A percentile compares a stretch with the other conserved stretches of the same genome.
These are phyloP conservation scores for Lactuca saligna DNA, from an alignment of 129 eudicot species.

Conservation along the genomic window DNA sequence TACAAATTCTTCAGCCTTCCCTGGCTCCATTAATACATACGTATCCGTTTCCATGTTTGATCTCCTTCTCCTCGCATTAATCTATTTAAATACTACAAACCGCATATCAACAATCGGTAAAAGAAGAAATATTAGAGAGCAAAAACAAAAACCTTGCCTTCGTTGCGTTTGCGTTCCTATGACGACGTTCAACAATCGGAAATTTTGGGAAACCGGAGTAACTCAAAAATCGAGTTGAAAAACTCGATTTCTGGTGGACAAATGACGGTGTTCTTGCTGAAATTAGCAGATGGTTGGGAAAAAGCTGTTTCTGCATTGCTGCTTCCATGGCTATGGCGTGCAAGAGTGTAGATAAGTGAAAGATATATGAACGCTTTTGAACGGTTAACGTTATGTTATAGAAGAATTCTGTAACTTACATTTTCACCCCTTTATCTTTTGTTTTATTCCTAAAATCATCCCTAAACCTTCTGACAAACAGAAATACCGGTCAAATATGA, in stretches of 20 bases:
- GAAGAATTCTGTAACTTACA: neutral
- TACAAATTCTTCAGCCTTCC: conserved; percentile 73
- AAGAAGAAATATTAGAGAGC: neutral
- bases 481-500: conserved; percentile 23
- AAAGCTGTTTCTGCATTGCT: conserved; percentile 1
- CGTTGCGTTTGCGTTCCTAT: conserved; percentile 17
- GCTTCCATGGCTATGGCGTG: conserved; percentile 11
- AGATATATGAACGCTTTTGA: conserved; percentile 11
- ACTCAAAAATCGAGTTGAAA: conserved; percentile 25
- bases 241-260: conserved; percentile 12
- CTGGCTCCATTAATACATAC: conserved; percentile 83
- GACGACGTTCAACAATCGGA: conserved; percentile 13
- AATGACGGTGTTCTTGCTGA: conserved; percentile 18
- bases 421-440: conserved; percentile 17
- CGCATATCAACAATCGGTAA: neutral
- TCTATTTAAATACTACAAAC: conserved; percentile 29
- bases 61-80: conserved; percentile 72
- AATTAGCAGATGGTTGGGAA: neutral
- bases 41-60: conserved; percentile 59
- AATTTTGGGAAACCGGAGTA: conserved; percentile 20
- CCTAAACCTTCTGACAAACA: conserved; percentile 20
- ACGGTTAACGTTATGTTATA: conserved; percentile 20
- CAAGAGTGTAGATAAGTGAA: conserved; percentile 11
- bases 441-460: conserved; percentile 14
- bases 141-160: conserved; percentile 39